phyloP scores from a whole-genome alignment of 768 basidiomycete genomes.

The Leccinellum albellum region DNA sequence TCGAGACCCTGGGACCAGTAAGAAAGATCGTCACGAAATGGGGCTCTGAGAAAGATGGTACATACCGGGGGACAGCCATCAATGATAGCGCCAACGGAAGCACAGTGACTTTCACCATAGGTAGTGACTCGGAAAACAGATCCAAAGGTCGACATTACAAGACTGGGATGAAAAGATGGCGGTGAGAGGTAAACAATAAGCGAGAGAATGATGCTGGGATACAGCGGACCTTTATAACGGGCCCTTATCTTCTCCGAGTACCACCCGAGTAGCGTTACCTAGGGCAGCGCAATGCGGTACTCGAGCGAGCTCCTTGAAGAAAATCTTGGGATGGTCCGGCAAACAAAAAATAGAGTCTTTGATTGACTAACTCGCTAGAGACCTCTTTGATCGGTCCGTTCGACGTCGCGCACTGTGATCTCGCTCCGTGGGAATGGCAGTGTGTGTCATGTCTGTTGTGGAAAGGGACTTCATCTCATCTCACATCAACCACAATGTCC shows the following conservation, averaged over 20 bases:
- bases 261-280: conserved; percentile 1
- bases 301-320: conserved; percentile 13
- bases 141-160: conserved; percentile 90
- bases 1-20: conserved; percentile 63
- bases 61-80: conserved; percentile 95
- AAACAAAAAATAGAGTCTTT: background rate
- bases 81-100: conserved; percentile 94
- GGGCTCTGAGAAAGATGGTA: conserved; percentile 8
- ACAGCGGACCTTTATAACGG: conserved; percentile 21
- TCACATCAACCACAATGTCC: conserved; percentile 19
- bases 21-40: conserved; percentile 9
- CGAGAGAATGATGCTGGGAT: background rate
- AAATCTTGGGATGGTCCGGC: conserved; percentile 4
- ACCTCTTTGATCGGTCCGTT: background rate
- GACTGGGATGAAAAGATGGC: conserved; percentile 3
- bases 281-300: conserved; percentile 23
- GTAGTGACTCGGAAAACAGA: conserved; percentile 91
- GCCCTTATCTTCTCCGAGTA: background rate
- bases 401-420: background rate
- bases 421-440: conserved; percentile 21
- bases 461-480: background rate
- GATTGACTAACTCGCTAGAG: background rate
- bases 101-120: conserved; percentile 96
- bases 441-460: conserved; percentile 1
- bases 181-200: conserved; percentile 11